These are phyloP conservation scores for Aspergillus arachidicola DNA, from an alignment of 2,329 filamentous ascomycete genomes.

Conservation along the genomic window DNA sequence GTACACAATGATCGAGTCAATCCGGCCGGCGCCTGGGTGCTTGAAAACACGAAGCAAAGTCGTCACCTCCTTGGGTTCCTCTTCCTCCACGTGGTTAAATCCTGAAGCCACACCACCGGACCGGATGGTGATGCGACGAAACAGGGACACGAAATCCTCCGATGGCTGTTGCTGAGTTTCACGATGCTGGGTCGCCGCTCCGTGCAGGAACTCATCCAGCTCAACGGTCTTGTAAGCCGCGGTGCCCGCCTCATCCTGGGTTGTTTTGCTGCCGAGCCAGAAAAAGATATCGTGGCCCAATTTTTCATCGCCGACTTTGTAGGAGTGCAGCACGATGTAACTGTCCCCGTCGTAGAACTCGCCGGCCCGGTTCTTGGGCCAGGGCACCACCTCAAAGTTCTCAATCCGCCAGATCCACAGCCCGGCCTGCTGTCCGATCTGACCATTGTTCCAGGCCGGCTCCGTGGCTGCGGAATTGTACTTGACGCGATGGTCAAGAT, in stretches of 20 bases:
- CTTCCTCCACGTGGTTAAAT: conserved; percentile 63
- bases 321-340: conserved; percentile 66
- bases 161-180: conserved; percentile 64
- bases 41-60: conserved; percentile 67
- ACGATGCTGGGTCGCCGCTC: conserved; percentile 65
- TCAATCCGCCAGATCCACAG: conserved; percentile 69
- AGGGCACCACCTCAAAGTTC: conserved; percentile 65
- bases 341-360: conserved; percentile 70
- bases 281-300: conserved; percentile 69
- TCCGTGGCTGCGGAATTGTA: conserved; percentile 66
- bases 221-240: conserved; percentile 73
- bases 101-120: conserved; percentile 64
- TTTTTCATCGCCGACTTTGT: conserved; percentile 53
- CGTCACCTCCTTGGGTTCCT: conserved; percentile 47
- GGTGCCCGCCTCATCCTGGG: conserved; percentile 69
- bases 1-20: conserved; percentile 60
- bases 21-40: conserved; percentile 52
- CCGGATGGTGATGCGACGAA: conserved; percentile 62
- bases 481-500: conserved; percentile 69
- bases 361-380: conserved; percentile 60
- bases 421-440: conserved; percentile 56
- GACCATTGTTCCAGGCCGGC: conserved; percentile 67
- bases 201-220: conserved; percentile 67
- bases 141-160: conserved; percentile 62
- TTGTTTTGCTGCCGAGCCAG: conserved; percentile 67